Evolutionary conservation across 306 rosid species (phyloP), one percentile per base, ranked within the genome.

Genomic region (Coriaria nepalensis): DNA sequence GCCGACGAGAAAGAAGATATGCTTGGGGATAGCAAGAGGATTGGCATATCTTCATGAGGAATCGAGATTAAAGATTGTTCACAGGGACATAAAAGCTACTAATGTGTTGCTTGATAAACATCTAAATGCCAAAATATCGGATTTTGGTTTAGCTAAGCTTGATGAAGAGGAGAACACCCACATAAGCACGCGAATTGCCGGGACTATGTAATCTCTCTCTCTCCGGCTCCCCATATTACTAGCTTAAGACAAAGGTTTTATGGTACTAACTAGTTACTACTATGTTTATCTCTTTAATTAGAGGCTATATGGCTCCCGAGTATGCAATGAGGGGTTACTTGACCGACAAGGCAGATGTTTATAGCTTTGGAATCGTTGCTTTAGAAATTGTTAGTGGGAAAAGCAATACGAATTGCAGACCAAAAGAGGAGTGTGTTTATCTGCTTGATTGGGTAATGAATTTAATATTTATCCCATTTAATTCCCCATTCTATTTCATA

Each of bases 231-330:
- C 49, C 14, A 14, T 45, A 20, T 20, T 20, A 20, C 29, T 20
- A 20, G 29, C 29, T 20, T 20, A 20, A 20, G 29, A 3, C 3
- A 3, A 3, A 20, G 29, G 7, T 45, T 56, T 56, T 43, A 0
- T 20, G 45, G 39, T 45, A 36, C 6, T 44, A 20, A 20, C 3
- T 20, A 20, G 3, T 3, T 10, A 10, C 37, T 5, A 9, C 8
- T 37, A 4, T 37, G 29, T 7, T 34, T 37, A 44, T 20, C 32
- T 13, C 33, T 47, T 34, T 52, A 20, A 20, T 20, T 20, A 90
- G 95, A 55, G 95, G 97, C 49, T 90, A 90, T 49, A 90, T 90
- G 97, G 95, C 95, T 64, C 95, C 97, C 2, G 93, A 90, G 52
- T 84, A 90, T 8, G 97, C 97, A 11, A 83, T 79, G 84, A 63